Percentiles rank a stretch among this genome's conserved stretches.
Evolutionary conservation across 495 filamentous ascomycete genomes (phyloP).

Genomic region (Talaromyces trachyspermus): DNA sequence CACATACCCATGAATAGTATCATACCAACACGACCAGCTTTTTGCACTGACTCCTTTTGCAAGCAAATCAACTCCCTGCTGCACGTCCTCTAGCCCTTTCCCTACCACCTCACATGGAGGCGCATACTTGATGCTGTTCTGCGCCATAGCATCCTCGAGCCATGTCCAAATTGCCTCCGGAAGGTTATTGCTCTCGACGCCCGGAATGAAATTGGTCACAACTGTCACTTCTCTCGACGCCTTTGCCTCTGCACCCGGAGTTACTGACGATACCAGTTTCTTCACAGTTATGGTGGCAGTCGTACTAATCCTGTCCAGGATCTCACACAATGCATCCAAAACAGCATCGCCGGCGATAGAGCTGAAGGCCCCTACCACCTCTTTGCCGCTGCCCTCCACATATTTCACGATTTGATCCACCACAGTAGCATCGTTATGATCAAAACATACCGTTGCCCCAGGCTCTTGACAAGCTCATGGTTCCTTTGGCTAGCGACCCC

Average conservation of each 20-base stretch:
- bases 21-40: conserved; percentile 29
- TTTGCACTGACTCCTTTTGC: conserved; percentile 29
- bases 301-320: neutral
- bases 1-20: too few species aligned
- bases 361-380: neutral
- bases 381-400: neutral
- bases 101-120: conserved; percentile 28
- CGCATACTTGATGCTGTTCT: conserved; percentile 13
- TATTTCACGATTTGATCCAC: conserved; percentile 20
- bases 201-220: neutral
- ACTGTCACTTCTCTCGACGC: neutral
- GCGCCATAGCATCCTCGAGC: conserved; percentile 11
- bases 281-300: too few species aligned
- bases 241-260: neutral
- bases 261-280: neutral
- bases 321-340: neutral
- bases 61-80: conserved; percentile 29
- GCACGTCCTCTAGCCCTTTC: conserved; percentile 32
- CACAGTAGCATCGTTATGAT: conserved; percentile 41
- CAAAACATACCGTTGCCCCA: conserved; percentile 48
- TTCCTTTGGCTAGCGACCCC: conserved; percentile 48
- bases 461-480: conserved; percentile 38
- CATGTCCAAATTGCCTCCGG: neutral
- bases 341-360: neutral
- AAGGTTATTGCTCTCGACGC: neutral